These are phyloP conservation scores for Tothia fuscella DNA, from an alignment of 2,329 filamentous ascomycete genomes.

Conservation along the genomic window DNA sequence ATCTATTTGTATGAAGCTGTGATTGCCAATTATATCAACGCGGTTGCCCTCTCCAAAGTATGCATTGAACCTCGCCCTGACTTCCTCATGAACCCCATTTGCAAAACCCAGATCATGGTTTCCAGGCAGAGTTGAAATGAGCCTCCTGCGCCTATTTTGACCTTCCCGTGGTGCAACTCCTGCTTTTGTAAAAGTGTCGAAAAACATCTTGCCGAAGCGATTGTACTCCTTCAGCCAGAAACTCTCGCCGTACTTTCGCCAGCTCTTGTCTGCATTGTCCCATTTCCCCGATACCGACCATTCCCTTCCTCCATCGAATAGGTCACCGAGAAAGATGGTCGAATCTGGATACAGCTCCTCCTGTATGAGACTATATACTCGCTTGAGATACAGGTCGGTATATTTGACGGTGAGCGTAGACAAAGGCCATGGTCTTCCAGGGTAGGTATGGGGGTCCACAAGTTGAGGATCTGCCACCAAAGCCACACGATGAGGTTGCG, in stretches of 20 bases:
- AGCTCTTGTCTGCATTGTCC: constrained; percentile 51
- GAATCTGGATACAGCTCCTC: constrained; percentile 68
- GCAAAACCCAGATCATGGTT: constrained; percentile 95
- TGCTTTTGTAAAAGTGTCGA: constrained; percentile 52
- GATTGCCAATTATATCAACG: constrained; percentile 85
- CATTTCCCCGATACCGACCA: constrained; percentile 62
- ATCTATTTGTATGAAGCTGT: constrained; percentile 89
- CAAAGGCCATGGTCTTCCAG: constrained; percentile 66
- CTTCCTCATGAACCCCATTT: constrained; percentile 65
- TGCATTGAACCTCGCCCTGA: constrained; percentile 70
- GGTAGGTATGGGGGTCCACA: constrained; percentile 90
- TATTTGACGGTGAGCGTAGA: constrained; percentile 55
- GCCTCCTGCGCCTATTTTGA: constrained; percentile 52
- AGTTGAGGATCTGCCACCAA: constrained; percentile 86
- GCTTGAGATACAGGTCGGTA: constrained; percentile 81
- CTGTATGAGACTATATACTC: constrained; percentile 72
- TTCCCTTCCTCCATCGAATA: constrained; percentile 92
- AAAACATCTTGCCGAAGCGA: constrained; percentile 78
- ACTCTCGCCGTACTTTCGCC: constrained; percentile 61
- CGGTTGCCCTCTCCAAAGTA: constrained; percentile 89
- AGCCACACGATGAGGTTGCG: constrained; percentile 70
- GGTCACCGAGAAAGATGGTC: constrained; percentile 80
- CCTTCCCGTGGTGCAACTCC: constrained; percentile 44
- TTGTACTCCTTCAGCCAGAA: constrained; percentile 83
- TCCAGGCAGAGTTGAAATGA: constrained; percentile 77